These are phyloP conservation scores for Incumbomyces lentus DNA, from an alignment of 2,329 filamentous ascomycete genomes.

Conservation along the genomic window DNA sequence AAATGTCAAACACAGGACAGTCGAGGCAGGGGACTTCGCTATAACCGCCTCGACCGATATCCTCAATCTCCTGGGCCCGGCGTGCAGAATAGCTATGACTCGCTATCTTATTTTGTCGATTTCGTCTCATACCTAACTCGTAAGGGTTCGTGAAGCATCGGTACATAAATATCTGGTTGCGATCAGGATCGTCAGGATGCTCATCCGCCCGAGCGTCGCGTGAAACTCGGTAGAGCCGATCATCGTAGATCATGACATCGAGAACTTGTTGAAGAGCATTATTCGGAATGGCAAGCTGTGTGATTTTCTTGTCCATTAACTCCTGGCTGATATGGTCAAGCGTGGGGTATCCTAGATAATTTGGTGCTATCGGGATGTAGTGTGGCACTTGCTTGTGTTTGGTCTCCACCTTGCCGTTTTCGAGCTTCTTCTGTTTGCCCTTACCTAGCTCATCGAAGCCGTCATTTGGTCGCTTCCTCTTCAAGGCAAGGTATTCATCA, in stretches of 20 bases:
- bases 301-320: slow-evolving; percentile 63
- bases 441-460: slow-evolving; percentile 18
- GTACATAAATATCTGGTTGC: slow-evolving; percentile 29
- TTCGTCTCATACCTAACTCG: slow-evolving; percentile 24
- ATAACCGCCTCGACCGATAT: slow-evolving; percentile 49
- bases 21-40: slow-evolving; percentile 83
- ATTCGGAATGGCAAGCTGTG: slow-evolving; percentile 40
- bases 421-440: slow-evolving; percentile 12
- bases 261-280: slow-evolving; percentile 76
- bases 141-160: slow-evolving; percentile 33
- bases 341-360: slow-evolving; percentile 71
- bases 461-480: slow-evolving; percentile 14
- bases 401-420: slow-evolving; percentile 3
- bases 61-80: slow-evolving; percentile 28
- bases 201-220: slow-evolving; percentile 12
- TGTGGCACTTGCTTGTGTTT: slow-evolving; percentile 10
- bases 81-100: slow-evolving; percentile 8
- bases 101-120: slow-evolving; percentile 10
- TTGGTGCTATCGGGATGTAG: slow-evolving; percentile 46
- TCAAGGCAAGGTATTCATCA: slow-evolving; percentile 12
- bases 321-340: slow-evolving; percentile 65
- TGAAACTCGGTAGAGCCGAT: slow-evolving; percentile 54
- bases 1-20: slow-evolving; percentile 89
- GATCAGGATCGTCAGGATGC: slow-evolving; percentile 9
- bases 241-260: slow-evolving; percentile 81